A percentile compares a stretch with the other conserved stretches of the same genome.
Evolutionary conservation across 2,329 filamentous ascomycete species (phyloP).

Genomic region (Plectosphaerella sp.): DNA sequence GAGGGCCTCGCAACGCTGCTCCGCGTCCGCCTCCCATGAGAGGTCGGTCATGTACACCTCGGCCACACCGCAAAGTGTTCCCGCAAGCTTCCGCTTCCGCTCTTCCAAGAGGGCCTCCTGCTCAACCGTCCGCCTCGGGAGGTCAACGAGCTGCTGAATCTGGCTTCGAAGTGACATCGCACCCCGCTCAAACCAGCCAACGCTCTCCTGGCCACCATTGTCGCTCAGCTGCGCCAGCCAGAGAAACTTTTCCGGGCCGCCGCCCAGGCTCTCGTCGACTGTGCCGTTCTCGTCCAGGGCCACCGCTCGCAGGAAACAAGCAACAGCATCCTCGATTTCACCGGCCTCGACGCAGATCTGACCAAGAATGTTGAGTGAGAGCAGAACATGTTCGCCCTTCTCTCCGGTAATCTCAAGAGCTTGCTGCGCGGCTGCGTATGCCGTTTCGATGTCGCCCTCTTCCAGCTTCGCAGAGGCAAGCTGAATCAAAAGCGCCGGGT

Average conservation of each 20-base stretch:
- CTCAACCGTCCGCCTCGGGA: conserved; percentile 28
- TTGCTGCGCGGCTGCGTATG: conserved; percentile 32
- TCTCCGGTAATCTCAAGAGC: conserved; percentile 39
- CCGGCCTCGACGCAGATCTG: conserved; percentile 81
- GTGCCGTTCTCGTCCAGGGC: conserved; percentile 72
- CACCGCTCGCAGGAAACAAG: conserved; percentile 69
- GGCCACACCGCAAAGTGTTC: conserved; percentile 87
- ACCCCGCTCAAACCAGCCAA: conserved; percentile 66
- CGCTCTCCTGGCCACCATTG: conserved; percentile 61
- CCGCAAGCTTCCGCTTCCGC: conserved; percentile 77
- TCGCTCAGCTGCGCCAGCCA: conserved; percentile 89
- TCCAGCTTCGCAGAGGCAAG: conserved; percentile 37
- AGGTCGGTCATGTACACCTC: conserved; percentile 99
- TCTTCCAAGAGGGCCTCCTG: conserved; percentile 48
- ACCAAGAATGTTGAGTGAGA: conserved; percentile 71
- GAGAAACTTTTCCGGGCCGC: conserved; percentile 89
- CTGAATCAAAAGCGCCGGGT: conserved; percentile 22
- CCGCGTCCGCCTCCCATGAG: conserved; percentile 87
- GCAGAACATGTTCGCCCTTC: conserved; percentile 49
- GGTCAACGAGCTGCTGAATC: conserved; percentile 59
- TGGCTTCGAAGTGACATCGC: conserved; percentile 67
- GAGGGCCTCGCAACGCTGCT: conserved; percentile 79
- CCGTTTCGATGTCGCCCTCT: conserved; percentile 36
- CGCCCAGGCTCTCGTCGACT: conserved; percentile 66
- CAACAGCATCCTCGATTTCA: conserved; percentile 69